Percentiles rank a stretch among this genome's conserved stretches.
Evolutionary conservation across 495 filamentous ascomycete genomes (phyloP).

Genomic region (Talaromyces adpressus): DNA sequence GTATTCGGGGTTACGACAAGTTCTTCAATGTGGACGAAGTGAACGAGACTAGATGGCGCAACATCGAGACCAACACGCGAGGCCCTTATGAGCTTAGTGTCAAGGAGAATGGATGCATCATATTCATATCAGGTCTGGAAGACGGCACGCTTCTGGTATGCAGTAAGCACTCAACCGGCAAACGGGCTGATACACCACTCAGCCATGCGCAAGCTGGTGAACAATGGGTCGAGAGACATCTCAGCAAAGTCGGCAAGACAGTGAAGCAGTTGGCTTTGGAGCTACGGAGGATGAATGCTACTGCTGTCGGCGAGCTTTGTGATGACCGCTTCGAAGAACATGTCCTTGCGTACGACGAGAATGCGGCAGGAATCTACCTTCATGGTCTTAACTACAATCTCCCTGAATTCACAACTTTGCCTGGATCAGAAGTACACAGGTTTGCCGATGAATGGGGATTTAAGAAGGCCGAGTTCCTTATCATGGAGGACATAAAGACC

Average conservation of each 20-base stretch:
- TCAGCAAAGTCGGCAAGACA: slow-evolving; percentile 65
- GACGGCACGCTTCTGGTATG: slow-evolving; percentile 85
- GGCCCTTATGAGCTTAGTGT: slow-evolving; percentile 93
- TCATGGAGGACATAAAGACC: slow-evolving; percentile 63
- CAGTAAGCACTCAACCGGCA: slow-evolving; percentile 95
- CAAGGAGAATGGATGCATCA: slow-evolving; percentile 98
- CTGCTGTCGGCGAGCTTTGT: slow-evolving; percentile 92
- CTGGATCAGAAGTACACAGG: slow-evolving; percentile 67
- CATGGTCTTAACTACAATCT: slow-evolving; percentile 95
- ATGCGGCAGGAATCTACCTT: slow-evolving; percentile 83
- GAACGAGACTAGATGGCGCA: slow-evolving; percentile 67
- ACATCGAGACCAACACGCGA: slow-evolving; percentile 67
- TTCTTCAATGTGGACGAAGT: slow-evolving; percentile 94
- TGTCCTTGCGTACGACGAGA: slow-evolving; percentile 81
- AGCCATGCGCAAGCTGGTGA: slow-evolving; percentile 88
- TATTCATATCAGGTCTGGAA: slow-evolving; percentile 88
- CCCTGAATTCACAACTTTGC: slow-evolving; percentile 79
- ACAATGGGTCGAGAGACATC: slow-evolving; percentile 74
- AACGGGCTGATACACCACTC: slow-evolving; percentile 53
- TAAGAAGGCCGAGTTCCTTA: slow-evolving; percentile 73
- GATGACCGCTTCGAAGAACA: slow-evolving; percentile 97
- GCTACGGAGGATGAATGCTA: slow-evolving; percentile 74
- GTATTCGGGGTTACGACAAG: slow-evolving; percentile 89
- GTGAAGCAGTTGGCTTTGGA: slow-evolving; percentile 66
- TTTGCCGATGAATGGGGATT: slow-evolving; percentile 96